Evolutionary conservation across 257 asterid species (phyloP).

Genomic region (Orobanche coerulescens): DNA sequence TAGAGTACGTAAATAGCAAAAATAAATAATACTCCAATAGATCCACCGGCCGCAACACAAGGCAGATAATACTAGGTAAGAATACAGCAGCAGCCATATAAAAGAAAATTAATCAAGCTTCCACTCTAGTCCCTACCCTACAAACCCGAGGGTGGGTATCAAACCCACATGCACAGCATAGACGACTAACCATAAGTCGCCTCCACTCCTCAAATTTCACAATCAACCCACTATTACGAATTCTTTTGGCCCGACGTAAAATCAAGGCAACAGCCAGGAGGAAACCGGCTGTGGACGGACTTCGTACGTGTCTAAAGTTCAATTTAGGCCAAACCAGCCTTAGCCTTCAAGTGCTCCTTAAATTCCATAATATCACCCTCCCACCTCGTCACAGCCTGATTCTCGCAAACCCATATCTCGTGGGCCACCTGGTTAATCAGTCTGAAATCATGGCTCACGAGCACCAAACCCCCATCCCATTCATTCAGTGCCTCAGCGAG

Average conservation of each 20-base stretch:
- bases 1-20: not conserved
- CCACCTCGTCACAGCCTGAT: conserved; percentile 80
- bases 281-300: conserved; percentile 10
- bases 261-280: conserved; percentile 7
- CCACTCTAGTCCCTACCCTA: conserved; percentile 12
- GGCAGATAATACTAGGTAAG: not conserved
- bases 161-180: not conserved
- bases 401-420: conserved; percentile 96
- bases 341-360: conserved; percentile 69
- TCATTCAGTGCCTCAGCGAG: conserved; percentile 93
- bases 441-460: conserved; percentile 96
- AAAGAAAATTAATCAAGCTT: not conserved
- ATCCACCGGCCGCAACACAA: not conserved
- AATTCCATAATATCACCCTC: conserved; percentile 90
- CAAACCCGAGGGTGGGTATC: not conserved
- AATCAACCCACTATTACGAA: not conserved
- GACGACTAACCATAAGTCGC: not conserved
- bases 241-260: not conserved
- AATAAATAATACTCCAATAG: not conserved
- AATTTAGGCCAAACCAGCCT: conserved; percentile 51
- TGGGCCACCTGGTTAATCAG: conserved; percentile 96
- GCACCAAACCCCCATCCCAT: conserved; percentile 98
- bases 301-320: not conserved
- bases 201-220: not conserved
- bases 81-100: not conserved